Base-by-base conservation (phyloP, 176 grass and related monocot species). In the Oryza australiensis region DNA sequence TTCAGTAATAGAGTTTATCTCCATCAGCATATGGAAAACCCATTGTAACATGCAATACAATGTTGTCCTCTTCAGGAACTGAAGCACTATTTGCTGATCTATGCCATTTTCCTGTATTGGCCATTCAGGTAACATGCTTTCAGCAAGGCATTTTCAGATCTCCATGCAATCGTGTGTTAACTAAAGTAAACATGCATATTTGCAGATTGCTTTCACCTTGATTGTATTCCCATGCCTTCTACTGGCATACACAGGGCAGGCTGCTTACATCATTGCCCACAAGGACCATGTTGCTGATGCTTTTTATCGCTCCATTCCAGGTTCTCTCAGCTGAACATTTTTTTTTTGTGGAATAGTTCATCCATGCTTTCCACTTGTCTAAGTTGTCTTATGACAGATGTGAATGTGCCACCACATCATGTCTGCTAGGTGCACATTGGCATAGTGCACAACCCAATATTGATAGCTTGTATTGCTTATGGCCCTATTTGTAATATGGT, bases 1-100 rank as follows among this genome's bases (percentile, higher is more conserved):
- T 77, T 38, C 12, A 76, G n/a, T 18, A 35, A 16, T 72, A 60
- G 1, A 60, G 26, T 22, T 81, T 35, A 34, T 7, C n/a, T 66
- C 38, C 3, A 89, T 37, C 27, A 38, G 45, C 15, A 26, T 77
- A 70, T 82, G 73, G n/a, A 68, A 9, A 34, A 68, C 20, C 62
- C 2, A 0, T 23, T 73, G n/a, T 73, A 82, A 79, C 72, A 81
- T 64, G 42, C 26, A 37, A 26, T 7, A 14, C 34, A 28, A 20
- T 87, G n/a, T 11, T 51, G 62, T 55, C 75, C 66, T 85, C 8
- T 78, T 70, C 89, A 99, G 97, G 97, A 79, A 99, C 93, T 70
- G 97, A 99, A 92, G 97, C 97, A 60, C 82, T 99, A 76, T 99
- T 90, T 90, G 97, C 97, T 51, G 97, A 99, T 78, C 89, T 99